Base-by-base conservation (phyloP, 208 protist species). In the Leishmania guyanensis region DNA sequence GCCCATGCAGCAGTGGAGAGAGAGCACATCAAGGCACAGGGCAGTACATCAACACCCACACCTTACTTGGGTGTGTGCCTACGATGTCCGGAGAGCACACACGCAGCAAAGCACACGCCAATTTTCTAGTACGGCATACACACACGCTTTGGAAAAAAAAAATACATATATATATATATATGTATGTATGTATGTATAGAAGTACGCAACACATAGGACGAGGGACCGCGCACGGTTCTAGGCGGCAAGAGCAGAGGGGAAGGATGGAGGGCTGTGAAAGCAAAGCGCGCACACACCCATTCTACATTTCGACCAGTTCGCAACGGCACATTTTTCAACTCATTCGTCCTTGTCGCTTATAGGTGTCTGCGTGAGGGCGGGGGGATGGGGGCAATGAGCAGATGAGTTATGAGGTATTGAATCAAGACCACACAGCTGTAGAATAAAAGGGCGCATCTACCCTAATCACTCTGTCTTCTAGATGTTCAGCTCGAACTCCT, bases 401-500 rank as follows among this genome's bases (percentile, higher is more conserved):
- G 12, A 39, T 39, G 58, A 64, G 58, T 64, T 10, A 64, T 20
- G 58, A 12, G 8, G 14, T n/a, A 14, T 10, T 16, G 62, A 39
- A 29, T 2, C 29, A 68, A 12, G 29, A 22, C 62, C 5, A 39
- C 9, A 20, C 62, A 39, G 12, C 62, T 5, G 29, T 5, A 33
- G 62, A 36, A 68, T 46, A 29, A 68, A 64, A 51, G 46, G 5
- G 39, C 16, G 36, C 60, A 62, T 33, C 48, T 77, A n/a, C 20
- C 5, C 16, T 68, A 20, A 43, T 33, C 51, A 22, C 29, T 2
- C 48, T 26, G 8, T 17, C 39, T 12, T 50, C 69, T 86, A 93
- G 4, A 91, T 80, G 70, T 92, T 94, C n/a, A 92, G 75, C 72
- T 97, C 94, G 78, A 96, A 97, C 77, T 96, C 90, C 75, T 94